Evolutionary conservation across 192 early-diverging fungal genomes (phyloP).

Genomic region (Umbelopsis sp.): DNA sequence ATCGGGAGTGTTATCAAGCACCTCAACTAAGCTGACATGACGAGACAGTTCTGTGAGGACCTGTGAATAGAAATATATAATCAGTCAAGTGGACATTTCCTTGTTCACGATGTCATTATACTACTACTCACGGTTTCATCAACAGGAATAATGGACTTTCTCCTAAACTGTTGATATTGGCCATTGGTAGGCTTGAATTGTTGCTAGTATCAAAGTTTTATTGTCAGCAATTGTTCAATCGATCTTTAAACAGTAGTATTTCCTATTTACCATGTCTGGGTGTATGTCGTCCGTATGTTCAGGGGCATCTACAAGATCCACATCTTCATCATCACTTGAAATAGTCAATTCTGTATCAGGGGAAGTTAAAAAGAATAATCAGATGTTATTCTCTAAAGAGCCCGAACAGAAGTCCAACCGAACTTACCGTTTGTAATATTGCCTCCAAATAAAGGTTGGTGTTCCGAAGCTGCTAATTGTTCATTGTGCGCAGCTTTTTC

Average conservation of each 20-base stretch:
- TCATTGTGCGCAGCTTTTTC: constrained; percentile 46
- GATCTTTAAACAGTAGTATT: not conserved
- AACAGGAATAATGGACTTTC: constrained; percentile 65
- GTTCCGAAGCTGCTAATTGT: not conserved
- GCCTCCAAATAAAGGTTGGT: not conserved
- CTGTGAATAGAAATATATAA: not conserved
- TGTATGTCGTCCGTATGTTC: constrained; percentile 20
- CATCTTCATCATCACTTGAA: constrained; percentile 7
- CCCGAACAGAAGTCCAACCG: not conserved
- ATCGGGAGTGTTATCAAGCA: constrained; percentile 35
- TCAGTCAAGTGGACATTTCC: not conserved
- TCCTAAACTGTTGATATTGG: constrained; percentile 49
- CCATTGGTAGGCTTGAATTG: constrained; percentile 41
- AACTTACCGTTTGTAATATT: not conserved
- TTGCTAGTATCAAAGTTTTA: constrained; percentile 24
- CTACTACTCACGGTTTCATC: constrained; percentile 43
- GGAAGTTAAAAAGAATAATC: not conserved
- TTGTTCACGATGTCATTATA: not conserved
- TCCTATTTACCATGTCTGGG: constrained; percentile 6
- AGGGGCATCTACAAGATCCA: not conserved
- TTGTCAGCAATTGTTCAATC: not conserved
- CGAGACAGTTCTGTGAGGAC: constrained; percentile 56
- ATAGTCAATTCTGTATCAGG: not conserved
- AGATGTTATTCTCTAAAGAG: not conserved
- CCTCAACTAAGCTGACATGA: constrained; percentile 59